These are phyloP conservation scores for Brassica juncea DNA, from an alignment of 345 rosid genomes.

Conservation along the genomic window DNA sequence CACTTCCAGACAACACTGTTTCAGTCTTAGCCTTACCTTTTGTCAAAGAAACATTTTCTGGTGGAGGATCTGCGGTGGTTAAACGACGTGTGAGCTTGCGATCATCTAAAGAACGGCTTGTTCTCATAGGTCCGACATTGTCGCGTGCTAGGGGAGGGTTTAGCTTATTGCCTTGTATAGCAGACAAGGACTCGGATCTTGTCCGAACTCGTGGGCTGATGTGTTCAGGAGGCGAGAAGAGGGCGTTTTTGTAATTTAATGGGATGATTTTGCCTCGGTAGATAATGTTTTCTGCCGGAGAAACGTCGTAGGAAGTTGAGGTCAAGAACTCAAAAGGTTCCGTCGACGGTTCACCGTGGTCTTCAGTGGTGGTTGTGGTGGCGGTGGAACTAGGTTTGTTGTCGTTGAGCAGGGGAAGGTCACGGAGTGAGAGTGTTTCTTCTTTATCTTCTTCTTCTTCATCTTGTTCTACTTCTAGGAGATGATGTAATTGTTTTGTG, in stretches of 20 bases:
- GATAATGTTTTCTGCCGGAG: constrained; percentile 77
- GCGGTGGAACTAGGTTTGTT: constrained; percentile 3
- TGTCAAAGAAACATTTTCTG: neutral
- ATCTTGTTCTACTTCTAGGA: neutral
- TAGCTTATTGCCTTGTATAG: constrained; percentile 32
- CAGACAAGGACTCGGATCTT: constrained; percentile 63
- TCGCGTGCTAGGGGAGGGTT: constrained; percentile 34
- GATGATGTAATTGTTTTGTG: constrained; percentile 17
- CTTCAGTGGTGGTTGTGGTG: constrained; percentile 35
- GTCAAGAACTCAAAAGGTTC: constrained; percentile 62
- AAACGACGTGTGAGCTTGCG: constrained; percentile 43
- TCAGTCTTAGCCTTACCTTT: constrained; percentile 18
- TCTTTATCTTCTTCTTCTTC: constrained; percentile 27
- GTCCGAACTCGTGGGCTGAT: constrained; percentile 32
- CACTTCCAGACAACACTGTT: neutral
- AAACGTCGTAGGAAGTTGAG: constrained; percentile 44
- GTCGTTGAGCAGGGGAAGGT: constrained; percentile 43
- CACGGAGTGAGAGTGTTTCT: constrained; percentile 59
- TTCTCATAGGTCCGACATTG: constrained; percentile 43
- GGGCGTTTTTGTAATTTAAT: constrained; percentile 33
- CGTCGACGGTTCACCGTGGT: constrained; percentile 27
- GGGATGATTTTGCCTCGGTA: constrained; percentile 69
- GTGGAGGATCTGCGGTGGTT: constrained; percentile 27
- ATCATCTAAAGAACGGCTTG: constrained; percentile 65
- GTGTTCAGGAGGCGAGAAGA: constrained; percentile 15